Conservation (phyloP, 1,284 basidiomycete species). For the Laetiporus sulphureus region DNA sequence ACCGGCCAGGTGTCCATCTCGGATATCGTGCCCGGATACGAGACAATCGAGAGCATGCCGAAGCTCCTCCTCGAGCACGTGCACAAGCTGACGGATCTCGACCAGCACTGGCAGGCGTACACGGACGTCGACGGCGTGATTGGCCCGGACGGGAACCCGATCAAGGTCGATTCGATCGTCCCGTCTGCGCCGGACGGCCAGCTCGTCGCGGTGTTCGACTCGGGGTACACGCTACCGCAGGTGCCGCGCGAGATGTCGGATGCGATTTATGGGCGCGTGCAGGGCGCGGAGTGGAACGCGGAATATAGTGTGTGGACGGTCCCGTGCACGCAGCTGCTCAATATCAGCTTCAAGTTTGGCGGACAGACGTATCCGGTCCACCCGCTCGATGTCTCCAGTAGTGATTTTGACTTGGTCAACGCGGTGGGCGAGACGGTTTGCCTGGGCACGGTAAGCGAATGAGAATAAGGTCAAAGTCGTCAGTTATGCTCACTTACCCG, state of each 20-base stretch:
- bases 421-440: conserved; percentile 55
- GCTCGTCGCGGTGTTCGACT: conserved; percentile 68
- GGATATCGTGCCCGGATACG: conserved; percentile 48
- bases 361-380: conserved; percentile 63
- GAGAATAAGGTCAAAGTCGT: not conserved
- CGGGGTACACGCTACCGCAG: conserved; percentile 64
- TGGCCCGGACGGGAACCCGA: conserved; percentile 63
- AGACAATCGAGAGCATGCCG: conserved; percentile 54
- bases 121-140: conserved; percentile 60
- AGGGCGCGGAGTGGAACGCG: conserved; percentile 62
- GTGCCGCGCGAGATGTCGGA: conserved; percentile 70
- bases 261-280: conserved; percentile 74
- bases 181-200: conserved; percentile 32
- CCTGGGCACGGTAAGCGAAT: conserved; percentile 53
- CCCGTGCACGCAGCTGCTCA: conserved; percentile 66
- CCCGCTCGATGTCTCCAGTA: conserved; percentile 64
- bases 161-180: conserved; percentile 58
- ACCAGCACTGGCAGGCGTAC: conserved; percentile 75
- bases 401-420: conserved; percentile 52
- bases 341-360: conserved; percentile 64
- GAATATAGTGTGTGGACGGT: conserved; percentile 58
- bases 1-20: conserved; percentile 55
- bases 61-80: conserved; percentile 64
- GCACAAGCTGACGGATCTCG: conserved; percentile 41
- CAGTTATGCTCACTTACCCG: not conserved